These are phyloP conservation scores for Naganishia sp. DNA, from an alignment of 1,284 basidiomycete species.

Conservation along the genomic window DNA sequence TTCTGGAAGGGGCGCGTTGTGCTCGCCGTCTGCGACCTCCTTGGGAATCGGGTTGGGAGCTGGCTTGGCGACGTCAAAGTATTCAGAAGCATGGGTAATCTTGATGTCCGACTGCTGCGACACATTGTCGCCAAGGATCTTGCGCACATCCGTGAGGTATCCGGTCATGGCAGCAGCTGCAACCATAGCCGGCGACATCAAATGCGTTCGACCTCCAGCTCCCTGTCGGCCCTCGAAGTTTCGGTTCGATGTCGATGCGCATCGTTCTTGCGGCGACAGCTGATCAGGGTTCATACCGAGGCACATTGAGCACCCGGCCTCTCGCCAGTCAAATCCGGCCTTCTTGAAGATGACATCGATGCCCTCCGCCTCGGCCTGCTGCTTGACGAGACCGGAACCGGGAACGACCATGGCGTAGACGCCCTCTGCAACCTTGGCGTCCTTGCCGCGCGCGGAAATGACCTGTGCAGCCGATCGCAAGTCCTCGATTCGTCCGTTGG, in stretches of 20 bases:
- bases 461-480: slow-evolving; percentile 85
- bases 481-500: slow-evolving; percentile 95
- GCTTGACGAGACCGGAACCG: slow-evolving; percentile 89
- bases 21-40: slow-evolving; percentile 41
- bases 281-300: slow-evolving; percentile 98
- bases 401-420: slow-evolving; percentile 94
- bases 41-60: slow-evolving; percentile 56
- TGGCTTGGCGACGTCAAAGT: slow-evolving; percentile 72
- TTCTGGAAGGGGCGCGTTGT: slow-evolving; percentile 49
- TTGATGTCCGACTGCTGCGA: slow-evolving; percentile 62
- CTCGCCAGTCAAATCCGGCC: slow-evolving; percentile 95
- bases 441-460: slow-evolving; percentile 59
- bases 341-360: slow-evolving; percentile 87
- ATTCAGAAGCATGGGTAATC: slow-evolving; percentile 68
- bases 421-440: slow-evolving; percentile 68
- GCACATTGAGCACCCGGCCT: slow-evolving; percentile 98
- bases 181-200: slow-evolving; percentile 94
- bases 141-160: slow-evolving; percentile 83
- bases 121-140: slow-evolving; percentile 64
- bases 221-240: slow-evolving; percentile 96
- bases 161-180: slow-evolving; percentile 90
- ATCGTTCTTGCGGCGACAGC: slow-evolving; percentile 83
- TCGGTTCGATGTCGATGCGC: slow-evolving; percentile 93
- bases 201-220: slow-evolving; percentile 86
- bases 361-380: slow-evolving; percentile 92